Percentiles rank a stretch among this genome's conserved stretches.
Evolutionary conservation across 768 basidiomycete genomes (phyloP).

Genomic region (Tremella yokohamensis): DNA sequence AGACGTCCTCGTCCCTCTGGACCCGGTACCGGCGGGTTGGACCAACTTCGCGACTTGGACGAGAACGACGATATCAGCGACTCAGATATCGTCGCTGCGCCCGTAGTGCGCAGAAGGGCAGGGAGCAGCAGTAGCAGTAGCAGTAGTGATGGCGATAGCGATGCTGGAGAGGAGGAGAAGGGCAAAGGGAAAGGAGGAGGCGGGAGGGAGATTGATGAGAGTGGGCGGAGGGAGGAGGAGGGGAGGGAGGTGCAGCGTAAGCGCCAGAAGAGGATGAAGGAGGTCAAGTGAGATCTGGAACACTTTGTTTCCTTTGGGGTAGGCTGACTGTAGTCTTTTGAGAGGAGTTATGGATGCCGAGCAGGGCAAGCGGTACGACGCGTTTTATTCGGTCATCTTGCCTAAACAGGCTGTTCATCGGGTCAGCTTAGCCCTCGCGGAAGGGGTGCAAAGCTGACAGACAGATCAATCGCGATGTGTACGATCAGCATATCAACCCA

Average conservation of each 20-base stretch:
- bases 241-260: constrained; percentile 12
- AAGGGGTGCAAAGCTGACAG: not conserved
- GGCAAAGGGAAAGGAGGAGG: constrained; percentile 19
- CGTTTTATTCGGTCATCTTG: constrained; percentile 27
- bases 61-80: constrained; percentile 38
- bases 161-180: constrained; percentile 23
- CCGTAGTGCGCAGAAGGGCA: not conserved
- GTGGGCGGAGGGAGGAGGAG: constrained; percentile 7
- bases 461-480: constrained; percentile 39
- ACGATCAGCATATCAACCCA: constrained; percentile 28
- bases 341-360: constrained; percentile 31
- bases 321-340: constrained; percentile 28
- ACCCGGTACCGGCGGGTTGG: not conserved
- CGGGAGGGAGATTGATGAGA: constrained; percentile 11
- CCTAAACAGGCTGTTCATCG: constrained; percentile 28
- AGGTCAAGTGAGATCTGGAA: constrained; percentile 11
- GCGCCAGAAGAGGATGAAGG: constrained; percentile 7
- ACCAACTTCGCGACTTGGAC: constrained; percentile 16
- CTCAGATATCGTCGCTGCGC: constrained; percentile 24
- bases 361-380: constrained; percentile 37
- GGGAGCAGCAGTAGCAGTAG: constrained; percentile 16
- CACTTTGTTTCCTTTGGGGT: constrained; percentile 6
- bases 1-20: not conserved
- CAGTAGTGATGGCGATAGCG: constrained; percentile 13
- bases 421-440: constrained; percentile 16